phyloP scores from a whole-genome alignment of 805 yeast genomes.

The Cyberlindnera misumaiensis region DNA sequence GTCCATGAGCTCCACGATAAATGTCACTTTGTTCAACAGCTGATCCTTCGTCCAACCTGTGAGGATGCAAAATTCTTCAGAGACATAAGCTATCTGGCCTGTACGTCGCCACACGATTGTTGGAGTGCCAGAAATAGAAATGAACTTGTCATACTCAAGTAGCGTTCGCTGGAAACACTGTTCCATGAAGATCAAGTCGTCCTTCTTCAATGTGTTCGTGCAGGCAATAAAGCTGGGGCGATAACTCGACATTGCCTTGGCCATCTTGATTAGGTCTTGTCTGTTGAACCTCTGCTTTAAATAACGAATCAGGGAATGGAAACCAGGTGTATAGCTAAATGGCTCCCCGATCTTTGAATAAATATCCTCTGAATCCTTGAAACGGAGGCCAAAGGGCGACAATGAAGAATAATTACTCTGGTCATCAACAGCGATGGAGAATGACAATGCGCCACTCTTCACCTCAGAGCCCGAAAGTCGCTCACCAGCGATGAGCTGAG shows the following conservation, averaged over 20 bases:
- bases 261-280: conserved; percentile 69
- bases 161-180: conserved; percentile 92
- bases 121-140: conserved; percentile 84
- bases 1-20: conserved; percentile 77
- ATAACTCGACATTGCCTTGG: conserved; percentile 82
- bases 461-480: conserved; percentile 3
- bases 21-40: conserved; percentile 58
- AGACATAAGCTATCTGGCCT: conserved; percentile 91
- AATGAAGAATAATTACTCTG: conserved; percentile 7
- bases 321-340: conserved; percentile 86
- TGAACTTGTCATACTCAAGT: conserved; percentile 80
- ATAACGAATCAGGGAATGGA: conserved; percentile 73
- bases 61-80: conserved; percentile 84
- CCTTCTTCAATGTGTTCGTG: conserved; percentile 80
- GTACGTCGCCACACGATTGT: conserved; percentile 94
- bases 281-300: conserved; percentile 64
- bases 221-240: conserved; percentile 92
- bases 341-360: conserved; percentile 72
- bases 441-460: conserved; percentile 7
- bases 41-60: conserved; percentile 86
- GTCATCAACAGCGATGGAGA: conserved; percentile 25
- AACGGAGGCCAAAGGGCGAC: conserved; percentile 34
- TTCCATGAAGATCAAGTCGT: conserved; percentile 90
- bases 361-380: conserved; percentile 67
- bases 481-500: conserved; percentile 23